These are phyloP conservation scores for Nevesoporus exiguus DNA, from an alignment of 768 basidiomycete species.

Conservation along the genomic window DNA sequence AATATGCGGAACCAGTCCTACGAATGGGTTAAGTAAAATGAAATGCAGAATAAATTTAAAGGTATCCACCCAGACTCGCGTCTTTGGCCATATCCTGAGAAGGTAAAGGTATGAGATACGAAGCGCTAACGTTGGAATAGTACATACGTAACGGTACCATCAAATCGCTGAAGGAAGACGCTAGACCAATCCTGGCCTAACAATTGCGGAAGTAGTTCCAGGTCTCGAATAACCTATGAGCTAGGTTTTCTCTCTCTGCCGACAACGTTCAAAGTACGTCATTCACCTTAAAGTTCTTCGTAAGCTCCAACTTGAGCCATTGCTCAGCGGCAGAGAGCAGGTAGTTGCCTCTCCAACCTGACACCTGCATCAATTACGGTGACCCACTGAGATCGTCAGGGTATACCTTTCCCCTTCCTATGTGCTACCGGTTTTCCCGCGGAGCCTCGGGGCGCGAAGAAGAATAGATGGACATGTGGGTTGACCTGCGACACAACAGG, in stretches of 20 bases:
- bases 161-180: slow-evolving; percentile 93
- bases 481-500: slow-evolving; percentile 95
- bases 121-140: slow-evolving; percentile 4
- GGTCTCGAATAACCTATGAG: slow-evolving; percentile 82
- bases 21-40: neutral
- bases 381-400: neutral
- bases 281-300: slow-evolving; percentile 87
- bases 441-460: slow-evolving; percentile 87
- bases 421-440: slow-evolving; percentile 93
- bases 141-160: slow-evolving; percentile 80
- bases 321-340: slow-evolving; percentile 89
- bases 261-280: neutral
- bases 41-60: neutral
- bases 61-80: slow-evolving; percentile 59
- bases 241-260: neutral
- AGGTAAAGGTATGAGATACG: slow-evolving; percentile 26
- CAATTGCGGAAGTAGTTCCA: slow-evolving; percentile 91
- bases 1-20: slow-evolving; percentile 84
- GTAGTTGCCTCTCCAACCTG: slow-evolving; percentile 95
- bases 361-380: neutral
- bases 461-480: slow-evolving; percentile 87
- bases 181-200: slow-evolving; percentile 95
- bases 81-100: slow-evolving; percentile 79
- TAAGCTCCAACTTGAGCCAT: slow-evolving; percentile 91
- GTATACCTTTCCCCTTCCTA: slow-evolving; percentile 80